Evolutionary conservation across 140 eudicot species (phyloP), one percentile per base, ranked within the genome.

Genomic region (Oenanthe javanica): DNA sequence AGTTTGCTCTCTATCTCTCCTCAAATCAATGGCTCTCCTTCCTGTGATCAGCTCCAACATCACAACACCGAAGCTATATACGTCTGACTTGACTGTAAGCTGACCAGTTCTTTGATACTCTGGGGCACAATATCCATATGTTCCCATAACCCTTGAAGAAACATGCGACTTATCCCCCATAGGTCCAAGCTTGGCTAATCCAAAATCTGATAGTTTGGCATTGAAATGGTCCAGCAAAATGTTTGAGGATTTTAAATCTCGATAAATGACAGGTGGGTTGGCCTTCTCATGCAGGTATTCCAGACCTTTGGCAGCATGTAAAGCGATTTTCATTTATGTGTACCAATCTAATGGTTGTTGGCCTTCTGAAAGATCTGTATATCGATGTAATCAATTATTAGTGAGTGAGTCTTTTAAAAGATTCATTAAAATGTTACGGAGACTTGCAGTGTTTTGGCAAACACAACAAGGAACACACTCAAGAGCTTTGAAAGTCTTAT

Each of bases 191-290:
- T 79, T 79, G 45, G 82, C 82, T 31, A 79, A 49, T 25, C 82
- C 82, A 64, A 79, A 79, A 79, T 79, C 82, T 57, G 82, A 79
- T 40, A 79, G 72, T 47, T 79, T 79, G 15, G 82, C 74, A 79
- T 79, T 64, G 16, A 57, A 79, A 23, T 79, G 18, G 46, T 66
- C 82, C 72, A 79, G 76, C 82, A 79, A 47, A 49, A 79, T 79
- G 61, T 79, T 79, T 25, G 82, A 79, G 76, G 74, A 61, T 66
- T 79, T 79, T 47, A 79, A 64, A 47, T 79, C 82, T 43, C 76
- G 82, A 79, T 79, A 79, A 40, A 79, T 79, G 52, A 79, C 75
- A 45, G 82, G 82, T 66, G 82, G 82, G 5, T 64, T 64, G 46
- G 72, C 72, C 46, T 79, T 79, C 5, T 79, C 82, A n/a, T 79